phyloP scores from a whole-genome alignment of 192 early-diverging fungal species.

The Podila epicladia region DNA sequence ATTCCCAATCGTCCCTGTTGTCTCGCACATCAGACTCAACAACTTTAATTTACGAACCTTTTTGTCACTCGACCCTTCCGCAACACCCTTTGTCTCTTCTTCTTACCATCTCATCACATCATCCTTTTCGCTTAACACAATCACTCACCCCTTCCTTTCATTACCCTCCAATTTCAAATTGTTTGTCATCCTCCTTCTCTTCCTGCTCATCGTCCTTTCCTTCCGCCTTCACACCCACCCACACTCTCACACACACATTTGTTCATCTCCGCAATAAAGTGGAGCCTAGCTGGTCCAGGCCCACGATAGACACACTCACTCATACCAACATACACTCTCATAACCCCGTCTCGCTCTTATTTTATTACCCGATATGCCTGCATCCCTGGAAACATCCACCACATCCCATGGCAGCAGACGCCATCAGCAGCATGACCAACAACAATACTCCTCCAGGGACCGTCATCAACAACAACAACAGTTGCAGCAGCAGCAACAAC shows the following conservation, averaged over 20 bases:
- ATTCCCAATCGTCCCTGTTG: too few species aligned
- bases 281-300: too few species aligned
- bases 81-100: neutral
- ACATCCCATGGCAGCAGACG: neutral
- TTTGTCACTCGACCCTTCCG: neutral
- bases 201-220: neutral
- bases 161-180: too few species aligned
- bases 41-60: neutral
- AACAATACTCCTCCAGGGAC: slow-evolving; percentile 5
- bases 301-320: neutral
- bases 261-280: too few species aligned
- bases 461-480: neutral
- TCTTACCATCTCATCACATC: neutral
- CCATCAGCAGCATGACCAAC: neutral
- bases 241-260: too few species aligned
- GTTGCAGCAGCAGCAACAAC: neutral
- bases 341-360: too few species aligned
- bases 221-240: neutral
- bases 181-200: neutral
- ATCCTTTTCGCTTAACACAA: neutral
- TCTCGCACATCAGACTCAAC: too few species aligned
- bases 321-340: slow-evolving; percentile 7
- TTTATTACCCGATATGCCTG: neutral
- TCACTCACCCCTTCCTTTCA: neutral
- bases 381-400: neutral